Evolutionary conservation across 176 grass and related monocot species (phyloP).

Genomic region (Oropetium thomaeum): DNA sequence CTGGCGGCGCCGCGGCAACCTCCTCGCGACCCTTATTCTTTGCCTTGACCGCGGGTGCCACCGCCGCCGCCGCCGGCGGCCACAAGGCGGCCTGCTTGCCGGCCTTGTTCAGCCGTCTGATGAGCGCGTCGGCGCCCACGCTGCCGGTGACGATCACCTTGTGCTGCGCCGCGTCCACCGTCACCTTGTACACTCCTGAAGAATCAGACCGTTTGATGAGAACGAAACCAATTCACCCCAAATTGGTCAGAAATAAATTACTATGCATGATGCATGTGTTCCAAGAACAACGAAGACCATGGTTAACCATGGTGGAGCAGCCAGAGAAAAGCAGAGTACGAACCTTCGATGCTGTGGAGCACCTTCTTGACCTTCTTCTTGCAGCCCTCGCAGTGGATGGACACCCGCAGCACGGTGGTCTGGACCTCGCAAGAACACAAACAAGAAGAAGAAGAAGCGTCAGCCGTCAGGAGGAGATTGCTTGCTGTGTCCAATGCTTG

Average conservation of each 20-base stretch:
- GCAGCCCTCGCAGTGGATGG: conserved; percentile 95
- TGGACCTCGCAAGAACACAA: conserved; percentile 17
- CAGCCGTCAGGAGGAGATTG: not conserved
- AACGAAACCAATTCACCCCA: too few relatives aligned
- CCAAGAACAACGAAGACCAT: too few relatives aligned
- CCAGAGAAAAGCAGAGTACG: too few relatives aligned
- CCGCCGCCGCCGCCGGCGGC: conserved; percentile 29
- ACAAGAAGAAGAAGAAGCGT: not conserved
- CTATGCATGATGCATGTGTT: too few relatives aligned
- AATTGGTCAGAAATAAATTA: too few relatives aligned
- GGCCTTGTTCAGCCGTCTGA: conserved; percentile 59
- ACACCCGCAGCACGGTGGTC: conserved; percentile 72
- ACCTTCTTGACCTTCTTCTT: conserved; percentile 93
- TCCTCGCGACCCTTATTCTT: conserved; percentile 37
- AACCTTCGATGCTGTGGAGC: conserved; percentile 58
- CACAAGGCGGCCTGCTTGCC: conserved; percentile 67
- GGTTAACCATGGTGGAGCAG: too few relatives aligned
- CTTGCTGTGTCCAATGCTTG: not conserved
- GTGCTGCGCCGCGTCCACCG: conserved; percentile 69
- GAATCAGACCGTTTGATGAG: too few relatives aligned
- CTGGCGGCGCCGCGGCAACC: not conserved
- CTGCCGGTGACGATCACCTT: conserved; percentile 70
- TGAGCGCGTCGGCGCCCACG: conserved; percentile 41
- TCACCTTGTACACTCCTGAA: conserved; percentile 65
- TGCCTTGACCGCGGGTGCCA: too few relatives aligned